phyloP scores from a whole-genome alignment of 768 basidiomycete genomes.

The Leucosporidium yakuticum region DNA sequence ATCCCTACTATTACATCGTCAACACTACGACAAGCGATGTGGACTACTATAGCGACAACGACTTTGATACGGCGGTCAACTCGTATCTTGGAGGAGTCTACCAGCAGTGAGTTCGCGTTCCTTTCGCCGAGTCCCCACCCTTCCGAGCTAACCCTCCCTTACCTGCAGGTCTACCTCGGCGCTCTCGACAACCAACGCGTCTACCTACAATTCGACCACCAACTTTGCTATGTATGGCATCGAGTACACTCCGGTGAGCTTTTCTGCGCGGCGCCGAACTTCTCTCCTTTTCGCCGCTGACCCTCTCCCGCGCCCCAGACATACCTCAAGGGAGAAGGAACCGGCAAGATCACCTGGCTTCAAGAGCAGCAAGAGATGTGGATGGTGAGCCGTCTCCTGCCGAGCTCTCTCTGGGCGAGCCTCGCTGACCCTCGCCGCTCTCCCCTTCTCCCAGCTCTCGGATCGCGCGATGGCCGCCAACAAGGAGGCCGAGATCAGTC shows the following conservation, averaged over 20 bases:
- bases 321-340: slow-evolving; percentile 46
- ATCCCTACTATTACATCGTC: slow-evolving; percentile 3
- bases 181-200: slow-evolving; percentile 53
- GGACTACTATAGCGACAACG: slow-evolving; percentile 39
- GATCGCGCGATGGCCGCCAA: slow-evolving; percentile 63
- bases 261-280: neutral
- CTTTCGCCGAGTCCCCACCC: neutral
- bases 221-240: slow-evolving; percentile 48
- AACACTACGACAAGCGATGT: slow-evolving; percentile 14
- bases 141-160: neutral
- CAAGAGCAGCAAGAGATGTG: slow-evolving; percentile 61
- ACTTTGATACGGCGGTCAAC: slow-evolving; percentile 38
- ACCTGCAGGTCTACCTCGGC: slow-evolving; percentile 66
- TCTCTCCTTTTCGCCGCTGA: neutral
- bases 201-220: slow-evolving; percentile 40
- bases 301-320: neutral
- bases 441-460: slow-evolving; percentile 48
- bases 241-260: slow-evolving; percentile 36
- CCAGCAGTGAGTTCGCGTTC: slow-evolving; percentile 47
- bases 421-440: neutral
- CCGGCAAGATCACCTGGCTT: slow-evolving; percentile 82
- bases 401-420: neutral
- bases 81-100: slow-evolving; percentile 52
- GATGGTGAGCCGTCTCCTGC: slow-evolving; percentile 48
- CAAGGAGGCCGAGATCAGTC: slow-evolving; percentile 52